Evolutionary conservation across 805 yeast genomes (phyloP).

Genomic region (Metschnikowia baotianmanensis): DNA sequence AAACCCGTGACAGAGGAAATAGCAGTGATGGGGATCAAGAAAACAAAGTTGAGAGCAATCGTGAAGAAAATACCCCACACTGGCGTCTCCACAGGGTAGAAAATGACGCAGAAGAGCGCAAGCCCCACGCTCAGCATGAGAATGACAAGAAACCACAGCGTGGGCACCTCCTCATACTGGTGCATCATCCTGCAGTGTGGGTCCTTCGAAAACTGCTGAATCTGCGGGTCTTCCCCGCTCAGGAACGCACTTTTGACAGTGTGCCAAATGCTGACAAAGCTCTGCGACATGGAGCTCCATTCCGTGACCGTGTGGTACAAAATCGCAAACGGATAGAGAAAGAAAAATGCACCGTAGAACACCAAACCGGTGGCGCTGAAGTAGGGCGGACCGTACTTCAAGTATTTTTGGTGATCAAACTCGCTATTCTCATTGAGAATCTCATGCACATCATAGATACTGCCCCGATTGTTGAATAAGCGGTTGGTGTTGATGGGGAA

Average conservation of each 20-base stretch:
- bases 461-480: slow-evolving; percentile 52
- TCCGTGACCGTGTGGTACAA: slow-evolving; percentile 48
- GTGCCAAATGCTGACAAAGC: slow-evolving; percentile 34
- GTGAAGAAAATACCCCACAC: slow-evolving; percentile 63
- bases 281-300: slow-evolving; percentile 40
- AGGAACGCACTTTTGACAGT: slow-evolving; percentile 29
- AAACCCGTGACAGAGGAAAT: slow-evolving; percentile 62
- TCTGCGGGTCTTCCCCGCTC: slow-evolving; percentile 3
- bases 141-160: slow-evolving; percentile 59
- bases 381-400: slow-evolving; percentile 62
- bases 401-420: slow-evolving; percentile 48
- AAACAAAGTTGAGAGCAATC: slow-evolving; percentile 49
- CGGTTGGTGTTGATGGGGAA: slow-evolving; percentile 53
- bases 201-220: slow-evolving; percentile 35
- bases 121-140: slow-evolving; percentile 46
- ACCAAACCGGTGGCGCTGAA: slow-evolving; percentile 62
- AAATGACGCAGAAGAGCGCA: slow-evolving; percentile 42
- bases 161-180: slow-evolving; percentile 67
- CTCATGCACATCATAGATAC: slow-evolving; percentile 43
- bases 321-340: slow-evolving; percentile 55
- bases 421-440: slow-evolving; percentile 43
- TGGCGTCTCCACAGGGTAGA: slow-evolving; percentile 55
- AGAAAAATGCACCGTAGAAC: slow-evolving; percentile 55
- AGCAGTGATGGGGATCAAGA: slow-evolving; percentile 60
- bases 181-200: slow-evolving; percentile 59